Evolutionary conservation across 2,329 filamentous ascomycete genomes (phyloP).

Genomic region (Xylariomycetidae sp.): DNA sequence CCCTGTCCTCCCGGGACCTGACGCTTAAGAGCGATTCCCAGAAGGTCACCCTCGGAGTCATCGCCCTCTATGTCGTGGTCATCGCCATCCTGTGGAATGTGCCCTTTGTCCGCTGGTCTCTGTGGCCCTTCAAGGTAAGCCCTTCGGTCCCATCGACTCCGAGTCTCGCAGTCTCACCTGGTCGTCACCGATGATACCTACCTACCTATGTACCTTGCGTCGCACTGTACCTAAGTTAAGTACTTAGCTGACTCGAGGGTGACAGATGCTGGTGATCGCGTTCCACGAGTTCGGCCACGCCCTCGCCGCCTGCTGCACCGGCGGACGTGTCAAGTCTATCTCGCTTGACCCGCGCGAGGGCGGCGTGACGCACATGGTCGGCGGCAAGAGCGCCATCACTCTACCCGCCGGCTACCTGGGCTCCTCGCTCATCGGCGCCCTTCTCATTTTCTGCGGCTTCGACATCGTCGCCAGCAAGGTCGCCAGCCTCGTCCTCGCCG

Average conservation of each 20-base stretch:
- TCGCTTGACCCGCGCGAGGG: constrained; percentile 70
- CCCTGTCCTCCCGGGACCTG: constrained; percentile 46
- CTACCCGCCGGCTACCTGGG: constrained; percentile 74
- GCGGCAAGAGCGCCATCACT: constrained; percentile 64
- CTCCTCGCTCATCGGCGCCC: constrained; percentile 67
- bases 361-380: constrained; percentile 71
- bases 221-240: neutral
- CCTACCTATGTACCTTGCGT: neutral
- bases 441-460: constrained; percentile 75
- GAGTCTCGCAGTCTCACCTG: too few species aligned
- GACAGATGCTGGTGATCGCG: constrained; percentile 72
- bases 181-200: neutral
- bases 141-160: too few species aligned
- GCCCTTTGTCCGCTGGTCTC: constrained; percentile 64
- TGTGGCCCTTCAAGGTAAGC: constrained; percentile 77
- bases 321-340: constrained; percentile 68
- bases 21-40: constrained; percentile 60
- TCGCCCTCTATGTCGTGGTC: constrained; percentile 63
- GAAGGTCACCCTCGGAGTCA: constrained; percentile 63
- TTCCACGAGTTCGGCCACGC: constrained; percentile 79
- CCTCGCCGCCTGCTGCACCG: constrained; percentile 64
- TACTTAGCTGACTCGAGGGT: constrained; percentile 8
- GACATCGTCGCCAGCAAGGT: constrained; percentile 76
- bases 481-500: constrained; percentile 66
- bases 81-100: constrained; percentile 77